Base-by-base conservation (phyloP, 345 rosid species). In the Durio zibethinus region DNA sequence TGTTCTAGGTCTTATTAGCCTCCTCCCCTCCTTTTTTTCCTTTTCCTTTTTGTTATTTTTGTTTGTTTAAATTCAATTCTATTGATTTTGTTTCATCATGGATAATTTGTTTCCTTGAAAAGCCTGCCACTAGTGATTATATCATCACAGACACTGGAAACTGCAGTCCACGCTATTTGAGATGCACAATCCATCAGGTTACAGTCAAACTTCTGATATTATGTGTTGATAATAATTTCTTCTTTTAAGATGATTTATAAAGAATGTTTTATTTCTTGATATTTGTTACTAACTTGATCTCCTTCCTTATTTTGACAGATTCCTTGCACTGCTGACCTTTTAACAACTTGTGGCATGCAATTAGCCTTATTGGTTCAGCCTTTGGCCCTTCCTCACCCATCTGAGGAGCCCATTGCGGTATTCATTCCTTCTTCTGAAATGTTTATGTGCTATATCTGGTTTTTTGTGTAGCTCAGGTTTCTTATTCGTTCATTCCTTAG, bases 91-190 rank as follows among this genome's bases (percentile, higher is more conserved):
- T 69, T 70, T 40, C 38, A 5, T 48, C 35, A 48, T 71, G 60
- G 27, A 71, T 50, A 48, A 54, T 66, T 20, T 84, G 36, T 75
- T 78, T 78, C 73, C 72, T 76, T 88, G 76, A 66, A 75, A 89
- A 96, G 99, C 94, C 97, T 83, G 97, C 94, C 29, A 87, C 93
- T 62, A 90, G 92, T 87, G 98, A 93, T 78, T 96, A 88, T 83
- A 90, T 93, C 52, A 93, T 83, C 66, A 85, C 85, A 80, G 99
- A 96, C 85, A 90, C 92, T 3, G 98, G 98, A 70, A 96, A 92
- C 83, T 96, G 98, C 84, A 96, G 99, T 87, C 99, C 99, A 50
- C 99, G 98, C 79, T 89, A 90, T 88, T 91, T 93, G 97, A 90
- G 99, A 86, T 96, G 98, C 83, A 93, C 99, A 52, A 91, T 96